Percentiles rank a stretch among this genome's conserved stretches.
Evolutionary conservation across 2,329 filamentous ascomycete species (phyloP).

Genomic region (Cordyceps pruinosa): DNA sequence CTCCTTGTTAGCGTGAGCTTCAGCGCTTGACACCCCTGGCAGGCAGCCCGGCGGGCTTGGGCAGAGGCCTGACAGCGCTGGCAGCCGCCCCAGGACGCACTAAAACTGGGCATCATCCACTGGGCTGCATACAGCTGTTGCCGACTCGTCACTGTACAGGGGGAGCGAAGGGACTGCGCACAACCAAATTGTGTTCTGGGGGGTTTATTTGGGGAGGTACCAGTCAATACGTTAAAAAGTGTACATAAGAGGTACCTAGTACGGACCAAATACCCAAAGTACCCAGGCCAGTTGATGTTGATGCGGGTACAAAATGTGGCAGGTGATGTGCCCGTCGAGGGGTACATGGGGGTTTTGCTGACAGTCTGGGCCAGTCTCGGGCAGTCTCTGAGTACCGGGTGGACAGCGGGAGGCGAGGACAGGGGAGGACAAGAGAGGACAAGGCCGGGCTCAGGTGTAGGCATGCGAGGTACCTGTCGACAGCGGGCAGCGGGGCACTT

Average conservation of each 20-base stretch:
- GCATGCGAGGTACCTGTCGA: background rate
- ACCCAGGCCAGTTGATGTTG: background rate
- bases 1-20: background rate
- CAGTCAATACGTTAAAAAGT: too few species aligned
- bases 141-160: background rate
- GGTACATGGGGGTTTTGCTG: slow-evolving; percentile 6
- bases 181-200: too few species aligned
- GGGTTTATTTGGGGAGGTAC: too few species aligned
- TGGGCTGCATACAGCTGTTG: background rate
- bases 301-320: slow-evolving; percentile 1
- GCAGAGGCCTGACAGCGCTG: background rate
- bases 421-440: background rate
- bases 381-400: background rate
- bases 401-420: background rate
- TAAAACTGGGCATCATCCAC: slow-evolving; percentile 1
- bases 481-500: background rate
- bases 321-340: slow-evolving; percentile 6
- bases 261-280: too few species aligned
- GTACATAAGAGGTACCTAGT: too few species aligned
- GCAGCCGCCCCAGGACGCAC: background rate
- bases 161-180: too few species aligned
- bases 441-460: background rate
- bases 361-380: slow-evolving; percentile 4
- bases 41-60: background rate
- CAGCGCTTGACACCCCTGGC: background rate